Conservation (phyloP, 2,329 filamentous ascomycete species). For the Monilinia polystroma region DNA sequence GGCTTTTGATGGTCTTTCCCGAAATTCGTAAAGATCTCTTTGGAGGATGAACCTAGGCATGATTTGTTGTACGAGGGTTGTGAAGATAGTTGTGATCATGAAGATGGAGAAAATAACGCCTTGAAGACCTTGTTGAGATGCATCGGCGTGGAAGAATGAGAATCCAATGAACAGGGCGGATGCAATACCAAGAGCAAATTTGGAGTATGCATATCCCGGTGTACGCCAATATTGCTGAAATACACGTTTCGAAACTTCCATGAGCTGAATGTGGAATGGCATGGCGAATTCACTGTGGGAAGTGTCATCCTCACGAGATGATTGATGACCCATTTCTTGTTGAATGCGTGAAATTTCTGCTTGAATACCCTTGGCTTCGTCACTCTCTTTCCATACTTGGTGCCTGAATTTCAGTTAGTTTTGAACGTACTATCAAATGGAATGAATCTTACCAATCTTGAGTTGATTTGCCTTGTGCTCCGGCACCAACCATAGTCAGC, state of each 20-base stretch:
- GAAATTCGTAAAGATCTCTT: constrained; percentile 63
- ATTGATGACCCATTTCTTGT: constrained; percentile 44
- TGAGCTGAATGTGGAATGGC: constrained; percentile 65
- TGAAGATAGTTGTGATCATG: constrained; percentile 69
- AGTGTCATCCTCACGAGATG: constrained; percentile 54
- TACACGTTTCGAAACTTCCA: constrained; percentile 63
- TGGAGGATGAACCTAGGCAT: constrained; percentile 71
- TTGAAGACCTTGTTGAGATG: constrained; percentile 64
- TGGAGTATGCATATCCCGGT: constrained; percentile 73
- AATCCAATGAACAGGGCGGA: constrained; percentile 63
- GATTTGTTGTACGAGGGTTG: constrained; percentile 62
- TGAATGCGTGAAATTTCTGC: constrained; percentile 39
- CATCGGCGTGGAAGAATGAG: constrained; percentile 61
- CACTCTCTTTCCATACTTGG: constrained; percentile 42
- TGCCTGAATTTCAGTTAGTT: constrained; percentile 34
- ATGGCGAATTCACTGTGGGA: constrained; percentile 70
- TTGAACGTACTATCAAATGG: no score
- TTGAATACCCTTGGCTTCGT: constrained; percentile 40
- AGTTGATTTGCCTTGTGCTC: constrained; percentile 58
- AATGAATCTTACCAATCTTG: constrained; percentile 50
- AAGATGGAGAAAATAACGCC: constrained; percentile 73
- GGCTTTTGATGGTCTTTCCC: constrained; percentile 40
- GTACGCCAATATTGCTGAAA: constrained; percentile 79
- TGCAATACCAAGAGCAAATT: constrained; percentile 55
- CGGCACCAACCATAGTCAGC: constrained; percentile 55